Conservation (phyloP, 2,329 filamentous ascomycete genomes). For the Pyricularia grisea region DNA sequence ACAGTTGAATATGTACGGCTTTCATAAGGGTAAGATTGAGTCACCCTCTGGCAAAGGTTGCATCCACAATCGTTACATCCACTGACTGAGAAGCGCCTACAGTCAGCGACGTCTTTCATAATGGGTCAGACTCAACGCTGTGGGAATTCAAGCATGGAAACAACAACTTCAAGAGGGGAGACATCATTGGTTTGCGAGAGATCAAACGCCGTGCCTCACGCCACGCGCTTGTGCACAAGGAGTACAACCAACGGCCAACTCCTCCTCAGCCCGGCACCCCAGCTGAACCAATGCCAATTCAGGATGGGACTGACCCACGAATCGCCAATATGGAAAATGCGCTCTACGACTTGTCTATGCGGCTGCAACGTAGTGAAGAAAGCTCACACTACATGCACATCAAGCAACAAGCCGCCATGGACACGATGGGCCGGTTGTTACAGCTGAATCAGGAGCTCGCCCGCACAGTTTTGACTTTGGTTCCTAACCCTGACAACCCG, state of each 20-base stretch:
- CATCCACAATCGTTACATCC: not conserved
- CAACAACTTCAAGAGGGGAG: conserved; percentile 92
- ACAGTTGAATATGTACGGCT: conserved; percentile 98
- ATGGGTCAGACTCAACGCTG: conserved; percentile 81
- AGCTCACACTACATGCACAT: conserved; percentile 67
- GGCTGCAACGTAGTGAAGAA: conserved; percentile 77
- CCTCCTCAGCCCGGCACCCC: conserved; percentile 74
- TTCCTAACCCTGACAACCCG: conserved; percentile 66
- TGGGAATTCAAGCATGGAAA: conserved; percentile 99
- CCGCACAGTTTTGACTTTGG: conserved; percentile 61
- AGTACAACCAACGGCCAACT: conserved; percentile 73
- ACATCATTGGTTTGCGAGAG: conserved; percentile 81
- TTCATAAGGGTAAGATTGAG: conserved; percentile 74
- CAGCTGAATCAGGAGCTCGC: conserved; percentile 82
- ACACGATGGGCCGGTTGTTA: conserved; percentile 61
- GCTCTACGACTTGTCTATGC: conserved; percentile 67
- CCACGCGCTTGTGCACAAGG: conserved; percentile 86
- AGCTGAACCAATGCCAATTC: conserved; percentile 65
- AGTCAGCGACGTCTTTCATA: conserved; percentile 99
- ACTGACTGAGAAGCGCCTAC: conserved; percentile 22
- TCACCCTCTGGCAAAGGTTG: not conserved
- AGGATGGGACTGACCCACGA: conserved; percentile 64
- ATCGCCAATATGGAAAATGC: conserved; percentile 70
- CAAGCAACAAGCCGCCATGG: conserved; percentile 73
- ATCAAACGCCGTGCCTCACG: conserved; percentile 92